Conservation (phyloP, 495 filamentous ascomycete genomes). For the Barbatosphaeria neglecta region DNA sequence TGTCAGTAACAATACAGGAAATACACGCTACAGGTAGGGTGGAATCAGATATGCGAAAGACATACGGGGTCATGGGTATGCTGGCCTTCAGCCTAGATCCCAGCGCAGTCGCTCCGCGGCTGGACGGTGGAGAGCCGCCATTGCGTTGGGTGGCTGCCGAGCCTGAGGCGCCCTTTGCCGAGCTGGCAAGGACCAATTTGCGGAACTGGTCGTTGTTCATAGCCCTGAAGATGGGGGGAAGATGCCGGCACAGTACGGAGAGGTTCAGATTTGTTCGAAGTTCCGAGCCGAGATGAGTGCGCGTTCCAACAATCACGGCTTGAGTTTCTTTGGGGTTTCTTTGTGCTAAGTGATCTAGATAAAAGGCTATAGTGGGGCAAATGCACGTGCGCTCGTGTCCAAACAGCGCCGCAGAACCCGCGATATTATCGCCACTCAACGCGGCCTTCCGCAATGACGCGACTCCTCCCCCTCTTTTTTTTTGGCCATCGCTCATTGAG, state of each 20-base stretch:
- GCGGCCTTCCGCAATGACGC: not conserved
- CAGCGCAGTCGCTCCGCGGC: constrained; percentile 26
- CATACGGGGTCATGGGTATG: constrained; percentile 81
- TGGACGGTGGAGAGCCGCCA: constrained; percentile 21
- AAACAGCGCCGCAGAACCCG: no score
- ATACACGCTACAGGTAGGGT: not conserved
- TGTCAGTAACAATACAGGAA: constrained; percentile 10
- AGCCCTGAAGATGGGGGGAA: no score
- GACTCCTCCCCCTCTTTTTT: not conserved
- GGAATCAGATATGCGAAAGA: constrained; percentile 1
- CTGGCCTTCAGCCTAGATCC: constrained; percentile 59
- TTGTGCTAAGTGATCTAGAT: no score
- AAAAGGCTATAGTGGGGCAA: no score
- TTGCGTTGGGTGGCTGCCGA: constrained; percentile 20
- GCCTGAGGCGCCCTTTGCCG: constrained; percentile 22
- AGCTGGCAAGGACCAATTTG: constrained; percentile 54
- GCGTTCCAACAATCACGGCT: no score
- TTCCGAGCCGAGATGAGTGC: no score
- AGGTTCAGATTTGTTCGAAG: no score
- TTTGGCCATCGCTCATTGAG: not conserved
- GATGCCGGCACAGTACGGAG: no score
- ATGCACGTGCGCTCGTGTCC: not conserved
- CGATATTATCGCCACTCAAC: not conserved
- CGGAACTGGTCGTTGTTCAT: constrained; percentile 99
- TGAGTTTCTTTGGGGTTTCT: no score